Conservation (phyloP, 2,329 filamentous ascomycete genomes). For the Botrytis fragariae region DNA sequence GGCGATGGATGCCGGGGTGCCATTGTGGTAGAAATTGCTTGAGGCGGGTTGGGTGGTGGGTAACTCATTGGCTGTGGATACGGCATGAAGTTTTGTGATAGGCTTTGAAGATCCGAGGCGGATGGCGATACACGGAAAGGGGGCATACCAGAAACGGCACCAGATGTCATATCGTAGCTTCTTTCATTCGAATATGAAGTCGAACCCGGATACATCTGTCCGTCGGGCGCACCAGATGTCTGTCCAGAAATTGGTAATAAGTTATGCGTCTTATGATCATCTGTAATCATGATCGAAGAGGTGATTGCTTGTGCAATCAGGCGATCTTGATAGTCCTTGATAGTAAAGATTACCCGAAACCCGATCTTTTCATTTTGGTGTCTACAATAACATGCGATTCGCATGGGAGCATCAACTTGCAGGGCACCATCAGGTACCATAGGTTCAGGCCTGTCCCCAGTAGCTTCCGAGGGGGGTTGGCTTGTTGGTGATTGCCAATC, state of each 20-base stretch:
- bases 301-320: constrained; percentile 83
- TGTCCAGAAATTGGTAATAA: constrained; percentile 41
- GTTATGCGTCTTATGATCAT: constrained; percentile 88
- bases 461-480: constrained; percentile 48
- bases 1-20: constrained; percentile 66
- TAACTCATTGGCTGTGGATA: constrained; percentile 32
- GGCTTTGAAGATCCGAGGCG: constrained; percentile 59
- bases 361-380: constrained; percentile 93
- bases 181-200: constrained; percentile 42
- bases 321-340: constrained; percentile 76
- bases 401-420: constrained; percentile 85
- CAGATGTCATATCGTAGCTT: constrained; percentile 31
- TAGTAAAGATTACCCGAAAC: constrained; percentile 89
- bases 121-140: constrained; percentile 59
- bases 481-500: constrained; percentile 69
- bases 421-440: constrained; percentile 58
- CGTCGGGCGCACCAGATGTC: constrained; percentile 37
- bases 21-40: constrained; percentile 45
- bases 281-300: constrained; percentile 91
- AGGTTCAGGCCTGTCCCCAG: constrained; percentile 46
- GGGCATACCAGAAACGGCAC: constrained; percentile 38
- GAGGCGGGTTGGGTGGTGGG: constrained; percentile 41
- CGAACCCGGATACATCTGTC: constrained; percentile 42
- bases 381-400: constrained; percentile 94
- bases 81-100: constrained; percentile 50